phyloP scores from a whole-genome alignment of 2,329 filamentous ascomycete genomes.

The Pyricularia pennisetigena region DNA sequence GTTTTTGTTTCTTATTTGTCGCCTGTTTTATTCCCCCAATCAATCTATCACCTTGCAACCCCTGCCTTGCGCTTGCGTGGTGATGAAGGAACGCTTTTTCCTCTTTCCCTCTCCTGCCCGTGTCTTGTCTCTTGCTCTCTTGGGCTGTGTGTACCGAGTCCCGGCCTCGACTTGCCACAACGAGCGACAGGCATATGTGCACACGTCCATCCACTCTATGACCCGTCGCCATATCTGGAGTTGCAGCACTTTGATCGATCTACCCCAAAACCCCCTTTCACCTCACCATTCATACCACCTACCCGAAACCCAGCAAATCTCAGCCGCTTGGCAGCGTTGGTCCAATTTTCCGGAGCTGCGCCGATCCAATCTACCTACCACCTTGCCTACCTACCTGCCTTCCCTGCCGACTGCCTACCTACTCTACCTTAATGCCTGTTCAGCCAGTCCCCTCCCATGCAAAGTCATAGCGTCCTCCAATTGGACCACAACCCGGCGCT shows the following conservation, averaged over 20 bases:
- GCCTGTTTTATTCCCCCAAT: not conserved
- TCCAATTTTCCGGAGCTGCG: not conserved
- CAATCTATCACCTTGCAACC: not conserved
- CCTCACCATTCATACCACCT: not conserved
- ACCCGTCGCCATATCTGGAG: not conserved
- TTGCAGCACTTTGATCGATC: not conserved
- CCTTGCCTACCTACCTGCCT: not conserved
- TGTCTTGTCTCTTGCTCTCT: not conserved
- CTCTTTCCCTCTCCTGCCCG: not conserved
- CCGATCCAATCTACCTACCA: not conserved
- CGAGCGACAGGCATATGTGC: not conserved
- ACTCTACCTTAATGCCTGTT: not conserved
- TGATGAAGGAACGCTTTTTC: not conserved
- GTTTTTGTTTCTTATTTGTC: conserved; percentile 4
- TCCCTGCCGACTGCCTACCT: not conserved
- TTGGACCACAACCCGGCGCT: not conserved
- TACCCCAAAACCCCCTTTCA: not conserved
- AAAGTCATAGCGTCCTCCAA: not conserved
- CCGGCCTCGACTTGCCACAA: not conserved
- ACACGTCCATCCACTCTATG: not conserved
- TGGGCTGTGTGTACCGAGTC: not conserved
- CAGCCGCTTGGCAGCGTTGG: not conserved
- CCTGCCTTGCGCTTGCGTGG: not conserved
- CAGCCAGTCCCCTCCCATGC: not conserved
- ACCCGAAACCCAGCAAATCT: not conserved